These are phyloP conservation scores for Teratosphaeria viscida DNA, from an alignment of 2,329 filamentous ascomycete genomes.

Conservation along the genomic window DNA sequence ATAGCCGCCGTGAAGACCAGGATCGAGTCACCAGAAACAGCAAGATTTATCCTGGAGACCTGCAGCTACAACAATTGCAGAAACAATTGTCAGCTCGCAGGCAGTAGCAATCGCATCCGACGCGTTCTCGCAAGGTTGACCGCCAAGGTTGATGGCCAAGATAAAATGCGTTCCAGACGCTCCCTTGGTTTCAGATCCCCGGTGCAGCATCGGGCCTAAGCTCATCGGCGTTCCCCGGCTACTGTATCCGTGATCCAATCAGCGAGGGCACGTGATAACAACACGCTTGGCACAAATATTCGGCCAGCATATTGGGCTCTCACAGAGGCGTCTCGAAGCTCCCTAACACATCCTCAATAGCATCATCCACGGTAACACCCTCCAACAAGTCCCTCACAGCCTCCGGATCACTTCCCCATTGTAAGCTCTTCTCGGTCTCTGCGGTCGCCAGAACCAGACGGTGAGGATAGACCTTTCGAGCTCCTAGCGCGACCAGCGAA, in stretches of 20 bases:
- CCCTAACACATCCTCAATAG: conserved; percentile 49
- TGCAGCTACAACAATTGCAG: neutral
- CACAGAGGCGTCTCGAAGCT: conserved; percentile 46
- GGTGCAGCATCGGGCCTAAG: neutral
- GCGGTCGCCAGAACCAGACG: conserved; percentile 61
- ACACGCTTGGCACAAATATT: neutral
- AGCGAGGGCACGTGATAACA: neutral
- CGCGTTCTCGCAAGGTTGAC: neutral
- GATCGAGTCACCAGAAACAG: neutral
- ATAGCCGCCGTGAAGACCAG: neutral
- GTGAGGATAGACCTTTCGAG: conserved; percentile 79
- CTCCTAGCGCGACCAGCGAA: conserved; percentile 70
- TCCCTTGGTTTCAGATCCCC: neutral
- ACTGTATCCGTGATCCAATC: neutral
- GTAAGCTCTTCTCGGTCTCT: conserved; percentile 71
- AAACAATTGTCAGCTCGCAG: neutral
- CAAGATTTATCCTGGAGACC: neutral
- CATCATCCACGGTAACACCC: conserved; percentile 43
- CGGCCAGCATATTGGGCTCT: conserved; percentile 2
- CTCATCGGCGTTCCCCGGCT: neutral
- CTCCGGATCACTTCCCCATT: conserved; percentile 75
- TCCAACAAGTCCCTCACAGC: conserved; percentile 60
- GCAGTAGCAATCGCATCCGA: neutral
- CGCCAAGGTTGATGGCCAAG: neutral
- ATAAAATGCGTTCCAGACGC: neutral